Percentiles rank a stretch among this genome's conserved stretches.
Conservation (phyloP, 2,329 filamentous ascomycete genomes). For the Paramyrothecium roridum region DNA sequence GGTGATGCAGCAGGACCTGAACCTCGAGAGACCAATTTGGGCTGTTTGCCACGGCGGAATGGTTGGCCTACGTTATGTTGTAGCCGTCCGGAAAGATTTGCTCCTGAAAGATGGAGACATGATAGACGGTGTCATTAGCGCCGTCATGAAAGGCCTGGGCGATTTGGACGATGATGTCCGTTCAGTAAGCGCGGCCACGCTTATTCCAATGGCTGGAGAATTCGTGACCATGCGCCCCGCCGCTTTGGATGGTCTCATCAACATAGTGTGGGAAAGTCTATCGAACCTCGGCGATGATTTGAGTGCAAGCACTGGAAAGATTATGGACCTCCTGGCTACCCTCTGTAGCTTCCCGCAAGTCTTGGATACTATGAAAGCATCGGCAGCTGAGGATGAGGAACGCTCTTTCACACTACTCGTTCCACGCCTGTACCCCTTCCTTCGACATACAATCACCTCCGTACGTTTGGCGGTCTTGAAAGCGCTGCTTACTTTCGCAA, state of each 20-base stretch:
- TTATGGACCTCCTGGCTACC: constrained; percentile 96
- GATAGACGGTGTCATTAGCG: constrained; percentile 87
- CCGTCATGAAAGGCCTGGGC: constrained; percentile 91
- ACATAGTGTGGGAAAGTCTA: constrained; percentile 95
- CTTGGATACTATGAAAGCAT: constrained; percentile 87
- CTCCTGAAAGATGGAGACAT: constrained; percentile 79
- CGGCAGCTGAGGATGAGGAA: constrained; percentile 77
- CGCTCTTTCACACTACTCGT: constrained; percentile 91
- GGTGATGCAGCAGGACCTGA: constrained; percentile 85
- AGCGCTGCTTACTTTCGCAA: constrained; percentile 87
- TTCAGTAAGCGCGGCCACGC: constrained; percentile 92
- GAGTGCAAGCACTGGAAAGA: constrained; percentile 93
- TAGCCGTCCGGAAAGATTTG: constrained; percentile 90
- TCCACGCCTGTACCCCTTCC: constrained; percentile 89
- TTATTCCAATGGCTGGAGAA: constrained; percentile 94
- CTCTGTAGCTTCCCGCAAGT: constrained; percentile 94
- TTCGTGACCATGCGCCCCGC: constrained; percentile 82
- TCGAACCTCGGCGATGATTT: constrained; percentile 96
- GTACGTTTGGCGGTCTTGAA: constrained; percentile 91
- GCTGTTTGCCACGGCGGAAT: constrained; percentile 97
- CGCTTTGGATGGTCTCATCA: constrained; percentile 77
- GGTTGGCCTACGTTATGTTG: constrained; percentile 92
- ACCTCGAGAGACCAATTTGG: constrained; percentile 75
- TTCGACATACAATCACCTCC: constrained; percentile 94
- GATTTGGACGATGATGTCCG: constrained; percentile 94